These are phyloP conservation scores for Dothistroma pini DNA, from an alignment of 2,329 filamentous ascomycete species.

Conservation along the genomic window DNA sequence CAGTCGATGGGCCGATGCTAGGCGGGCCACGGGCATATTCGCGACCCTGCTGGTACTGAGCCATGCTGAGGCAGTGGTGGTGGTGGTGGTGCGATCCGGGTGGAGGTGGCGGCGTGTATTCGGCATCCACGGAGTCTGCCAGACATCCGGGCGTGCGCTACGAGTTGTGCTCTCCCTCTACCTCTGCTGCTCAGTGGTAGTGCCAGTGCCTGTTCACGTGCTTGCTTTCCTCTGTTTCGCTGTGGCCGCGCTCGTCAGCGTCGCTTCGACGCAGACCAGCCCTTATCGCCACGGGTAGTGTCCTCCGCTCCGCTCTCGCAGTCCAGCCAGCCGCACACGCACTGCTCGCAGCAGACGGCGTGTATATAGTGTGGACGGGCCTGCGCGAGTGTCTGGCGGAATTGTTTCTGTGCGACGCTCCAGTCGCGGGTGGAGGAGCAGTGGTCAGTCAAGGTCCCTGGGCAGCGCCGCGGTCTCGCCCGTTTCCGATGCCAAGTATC, in stretches of 20 bases:
- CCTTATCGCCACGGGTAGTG: neutral
- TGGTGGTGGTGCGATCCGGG: no score
- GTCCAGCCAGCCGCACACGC: neutral
- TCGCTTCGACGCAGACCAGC: neutral
- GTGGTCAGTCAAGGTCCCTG: neutral
- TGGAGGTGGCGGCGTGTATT: neutral
- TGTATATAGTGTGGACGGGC: neutral
- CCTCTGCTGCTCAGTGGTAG: neutral
- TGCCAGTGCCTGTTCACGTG: neutral
- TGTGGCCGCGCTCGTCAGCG: constrained; percentile 4
- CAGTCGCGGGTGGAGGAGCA: neutral
- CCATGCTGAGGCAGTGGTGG: constrained; percentile 44
- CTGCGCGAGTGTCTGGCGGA: neutral
- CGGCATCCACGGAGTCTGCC: constrained; percentile 16
- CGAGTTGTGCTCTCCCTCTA: neutral
- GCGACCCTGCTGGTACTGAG: constrained; percentile 62
- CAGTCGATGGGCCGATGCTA: constrained; percentile 52
- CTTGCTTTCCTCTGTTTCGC: neutral
- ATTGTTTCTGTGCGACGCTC: neutral
- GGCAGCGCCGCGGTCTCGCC: neutral
- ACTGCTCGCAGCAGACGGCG: neutral
- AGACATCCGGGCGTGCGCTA: constrained; percentile 19
- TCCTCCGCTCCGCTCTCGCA: neutral
- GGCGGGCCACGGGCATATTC: constrained; percentile 44
- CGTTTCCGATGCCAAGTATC: neutral